These are phyloP conservation scores for Avena insularis DNA, from an alignment of 176 grass and related monocot genomes.

Conservation along the genomic window DNA sequence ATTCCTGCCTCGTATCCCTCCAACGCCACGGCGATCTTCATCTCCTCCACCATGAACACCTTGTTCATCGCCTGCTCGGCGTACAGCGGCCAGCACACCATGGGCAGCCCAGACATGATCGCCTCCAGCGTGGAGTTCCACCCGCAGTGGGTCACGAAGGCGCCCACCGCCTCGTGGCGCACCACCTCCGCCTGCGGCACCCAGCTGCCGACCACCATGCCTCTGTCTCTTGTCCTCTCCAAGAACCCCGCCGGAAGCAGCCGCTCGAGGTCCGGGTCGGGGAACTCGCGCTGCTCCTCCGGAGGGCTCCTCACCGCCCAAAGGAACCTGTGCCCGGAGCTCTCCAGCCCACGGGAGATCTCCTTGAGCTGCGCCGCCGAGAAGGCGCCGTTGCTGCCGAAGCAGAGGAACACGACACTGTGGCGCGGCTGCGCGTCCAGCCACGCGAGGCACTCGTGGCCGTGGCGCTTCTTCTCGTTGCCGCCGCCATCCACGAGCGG, in stretches of 20 bases:
- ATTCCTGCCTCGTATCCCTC: slow-evolving; percentile 47
- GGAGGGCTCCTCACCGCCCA: slow-evolving; percentile 54
- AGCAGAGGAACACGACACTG: slow-evolving; percentile 80
- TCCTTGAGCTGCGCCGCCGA: slow-evolving; percentile 48
- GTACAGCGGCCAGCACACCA: slow-evolving; percentile 73
- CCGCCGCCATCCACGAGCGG: slow-evolving; percentile 44
- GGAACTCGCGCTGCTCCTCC: slow-evolving; percentile 10
- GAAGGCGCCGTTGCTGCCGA: slow-evolving; percentile 70
- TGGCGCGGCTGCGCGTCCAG: slow-evolving; percentile 56
- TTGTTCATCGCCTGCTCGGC: slow-evolving; percentile 77
- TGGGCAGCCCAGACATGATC: slow-evolving; percentile 50
- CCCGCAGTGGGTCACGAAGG: slow-evolving; percentile 83
- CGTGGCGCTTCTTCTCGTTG: background rate
- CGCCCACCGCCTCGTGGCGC: slow-evolving; percentile 49
- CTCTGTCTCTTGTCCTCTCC: slow-evolving; percentile 52
- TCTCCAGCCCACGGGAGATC: slow-evolving; percentile 60
- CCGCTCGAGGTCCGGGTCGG: slow-evolving; percentile 51
- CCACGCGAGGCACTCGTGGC: slow-evolving; percentile 67
- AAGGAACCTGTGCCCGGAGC: slow-evolving; percentile 64
- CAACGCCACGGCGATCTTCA: slow-evolving; percentile 49
- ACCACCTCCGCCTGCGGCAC: slow-evolving; percentile 69
- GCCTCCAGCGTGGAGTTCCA: slow-evolving; percentile 84
- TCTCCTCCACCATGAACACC: slow-evolving; percentile 63
- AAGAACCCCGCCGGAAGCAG: slow-evolving; percentile 66
- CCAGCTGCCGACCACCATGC: slow-evolving; percentile 62